phyloP scores from a whole-genome alignment of 768 basidiomycete species.

The Boletus sp. region DNA sequence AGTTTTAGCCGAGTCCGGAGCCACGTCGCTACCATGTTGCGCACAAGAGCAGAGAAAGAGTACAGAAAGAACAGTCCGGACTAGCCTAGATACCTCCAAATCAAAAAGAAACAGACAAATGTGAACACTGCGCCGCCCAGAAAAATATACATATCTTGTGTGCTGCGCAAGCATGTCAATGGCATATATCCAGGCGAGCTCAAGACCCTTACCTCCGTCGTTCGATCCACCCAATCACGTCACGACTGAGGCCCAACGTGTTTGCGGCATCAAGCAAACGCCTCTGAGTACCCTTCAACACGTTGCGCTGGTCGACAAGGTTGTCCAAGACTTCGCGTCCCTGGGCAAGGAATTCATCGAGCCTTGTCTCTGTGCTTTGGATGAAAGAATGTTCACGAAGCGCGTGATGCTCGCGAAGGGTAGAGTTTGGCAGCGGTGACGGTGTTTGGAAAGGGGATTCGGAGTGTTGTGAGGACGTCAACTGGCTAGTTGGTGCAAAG shows the following conservation, averaged over 20 bases:
- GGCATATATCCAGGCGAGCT: background rate
- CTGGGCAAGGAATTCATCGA: slow-evolving; percentile 92
- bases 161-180: slow-evolving; percentile 45
- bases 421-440: slow-evolving; percentile 51
- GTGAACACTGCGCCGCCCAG: slow-evolving; percentile 80
- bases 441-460: slow-evolving; percentile 83
- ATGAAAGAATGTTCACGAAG: slow-evolving; percentile 88
- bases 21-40: slow-evolving; percentile 1
- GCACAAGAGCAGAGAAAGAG: background rate
- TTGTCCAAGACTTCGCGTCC: slow-evolving; percentile 91
- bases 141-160: slow-evolving; percentile 95
- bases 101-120: slow-evolving; percentile 90
- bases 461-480: slow-evolving; percentile 54
- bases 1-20: background rate
- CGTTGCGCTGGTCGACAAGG: slow-evolving; percentile 85
- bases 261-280: slow-evolving; percentile 88
- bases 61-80: background rate
- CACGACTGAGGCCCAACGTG: slow-evolving; percentile 87
- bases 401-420: slow-evolving; percentile 70
- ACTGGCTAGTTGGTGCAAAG: slow-evolving; percentile 38
- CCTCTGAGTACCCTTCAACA: slow-evolving; percentile 92
- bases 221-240: slow-evolving; percentile 98
- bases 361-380: slow-evolving; percentile 70
- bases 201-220: slow-evolving; percentile 63
- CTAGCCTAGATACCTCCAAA: slow-evolving; percentile 84